Evolutionary conservation across 495 filamentous ascomycete genomes (phyloP).

Genomic region (Sabuloglossum arenarium): DNA sequence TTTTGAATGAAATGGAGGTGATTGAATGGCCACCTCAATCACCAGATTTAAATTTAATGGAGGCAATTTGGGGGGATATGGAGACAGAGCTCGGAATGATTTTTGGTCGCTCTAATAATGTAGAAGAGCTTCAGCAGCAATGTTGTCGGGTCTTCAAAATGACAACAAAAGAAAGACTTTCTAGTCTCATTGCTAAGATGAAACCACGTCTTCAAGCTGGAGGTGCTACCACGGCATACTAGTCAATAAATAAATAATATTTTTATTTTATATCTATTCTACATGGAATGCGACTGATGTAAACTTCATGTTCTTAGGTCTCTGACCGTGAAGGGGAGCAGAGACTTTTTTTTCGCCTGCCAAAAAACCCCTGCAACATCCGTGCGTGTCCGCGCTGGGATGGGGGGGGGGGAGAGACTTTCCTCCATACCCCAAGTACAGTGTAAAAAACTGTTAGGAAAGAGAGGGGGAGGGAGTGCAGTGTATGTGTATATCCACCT

Average conservation of each 20-base stretch:
- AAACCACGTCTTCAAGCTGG: not conserved
- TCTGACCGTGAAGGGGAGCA: not conserved
- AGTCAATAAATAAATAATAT: not conserved
- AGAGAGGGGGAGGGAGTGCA: no score
- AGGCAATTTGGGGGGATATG: not conserved
- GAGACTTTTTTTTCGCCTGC: not conserved
- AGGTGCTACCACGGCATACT: not conserved
- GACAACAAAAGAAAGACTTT: not conserved
- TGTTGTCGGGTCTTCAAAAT: not conserved
- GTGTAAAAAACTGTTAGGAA: no score
- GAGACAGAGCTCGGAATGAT: not conserved
- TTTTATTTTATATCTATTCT: not conserved
- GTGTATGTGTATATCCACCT: no score
- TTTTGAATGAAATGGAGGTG: not conserved
- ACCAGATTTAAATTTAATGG: not conserved
- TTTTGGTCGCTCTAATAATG: not conserved
- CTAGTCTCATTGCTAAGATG: not conserved
- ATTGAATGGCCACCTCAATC: not conserved
- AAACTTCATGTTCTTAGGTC: no score
- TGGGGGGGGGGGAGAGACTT: not conserved
- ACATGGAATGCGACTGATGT: no score
- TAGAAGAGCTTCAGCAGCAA: not conserved
- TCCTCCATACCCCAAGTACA: not conserved
- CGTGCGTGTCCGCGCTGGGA: not conserved
- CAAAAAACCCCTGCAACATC: not conserved